Base-by-base conservation (phyloP, 495 filamentous ascomycete genomes). In the Chaetomium cochliodes region DNA sequence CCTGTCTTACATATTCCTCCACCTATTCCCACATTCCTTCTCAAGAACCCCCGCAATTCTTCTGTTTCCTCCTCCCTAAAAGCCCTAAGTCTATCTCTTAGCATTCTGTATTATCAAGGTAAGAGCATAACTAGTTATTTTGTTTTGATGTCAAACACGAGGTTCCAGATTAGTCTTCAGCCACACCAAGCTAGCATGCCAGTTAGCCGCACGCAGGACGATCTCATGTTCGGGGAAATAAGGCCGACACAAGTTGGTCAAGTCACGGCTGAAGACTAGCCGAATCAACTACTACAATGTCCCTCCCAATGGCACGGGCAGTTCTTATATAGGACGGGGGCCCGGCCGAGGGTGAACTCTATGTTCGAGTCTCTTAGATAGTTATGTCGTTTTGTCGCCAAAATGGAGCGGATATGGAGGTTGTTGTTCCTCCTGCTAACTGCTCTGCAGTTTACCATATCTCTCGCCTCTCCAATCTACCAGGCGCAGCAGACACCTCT, bases 341-440 rank as follows among this genome's bases (percentile, higher is more conserved):
- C 16, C 60, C 60, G 5, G 15, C 37, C 22, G n/a, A 37, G 7
- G 13, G 16, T 16, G 47, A 28, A 9, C 0, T 1, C 50, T 9
- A 23, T 8, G 44, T 1, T 41, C 28, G 28, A n/a, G 7, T 23
- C 18, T 39, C 20, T 5, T 50, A 22, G 16, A 30, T 52, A 22
- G 16, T 22, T 52, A 16, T 33, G 46, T 15, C 22, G 23, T 28
- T 44, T 28, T 44, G 8, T 20, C 37, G 37, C 30, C 46, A 59
- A 42, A 15, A 65, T 65, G 56, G 42, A 15, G 33, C 46, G 18
- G 37, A 59, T n/a, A 50, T 53, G 63, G 63, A 42, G 33, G 23
- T 33, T 59, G 20, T 0, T 58, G 25, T 33, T 60, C 46, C 25
- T 54, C 30, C 18, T 59, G 63, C 63, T 65, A 25, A 65, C 63